Base-by-base conservation (phyloP, 805 yeast species). In the Candida boleticola region DNA sequence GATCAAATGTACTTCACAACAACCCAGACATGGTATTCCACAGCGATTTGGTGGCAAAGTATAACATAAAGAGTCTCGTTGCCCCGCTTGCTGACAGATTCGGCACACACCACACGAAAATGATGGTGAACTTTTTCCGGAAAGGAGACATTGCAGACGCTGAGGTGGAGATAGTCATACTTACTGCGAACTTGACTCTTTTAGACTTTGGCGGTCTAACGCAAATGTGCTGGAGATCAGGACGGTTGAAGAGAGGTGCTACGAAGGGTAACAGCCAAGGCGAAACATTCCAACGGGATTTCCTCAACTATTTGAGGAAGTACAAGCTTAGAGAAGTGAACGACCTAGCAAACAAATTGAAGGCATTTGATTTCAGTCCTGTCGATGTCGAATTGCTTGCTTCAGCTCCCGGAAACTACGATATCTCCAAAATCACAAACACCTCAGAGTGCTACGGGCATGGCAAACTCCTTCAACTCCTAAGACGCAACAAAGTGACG, bases 201-300 rank as follows among this genome's bases (percentile, higher is more conserved):
- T 53, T 72, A 0, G 90, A 84, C 56, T 73, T 79, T 39, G 62
- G 64, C 4, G 70, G 72, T 1, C 78, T 83, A 42, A 82, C 85
- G 5, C 89, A 83, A 52, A 80, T 81, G 70, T 63, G 76, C 25
- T 83, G 89, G 89, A 58, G 71, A 26, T 75, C 85, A 5, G 87
- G 85, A 1, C 52, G 57, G 19, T 42, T 71, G 19, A 46, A 37
- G 17, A 23, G 11, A 7, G 53, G 57, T 0, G 36, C n/a, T 1
- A 27, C 48, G 1, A 14, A 11, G 6, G 41, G 47, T 5, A 43
- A 14, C 4, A 6, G 13, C 13, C 42, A 29, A 17, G 57, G 57
- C 2, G 30, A 20, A 22, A 39, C 48, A n/a, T 83, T 83, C 55
- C 67, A 77, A 45, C 51, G 38, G 3, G 77, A 74, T 47, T 56